Conservation (phyloP, 495 filamentous ascomycete species). For the Barbatosphaeria neglecta region DNA sequence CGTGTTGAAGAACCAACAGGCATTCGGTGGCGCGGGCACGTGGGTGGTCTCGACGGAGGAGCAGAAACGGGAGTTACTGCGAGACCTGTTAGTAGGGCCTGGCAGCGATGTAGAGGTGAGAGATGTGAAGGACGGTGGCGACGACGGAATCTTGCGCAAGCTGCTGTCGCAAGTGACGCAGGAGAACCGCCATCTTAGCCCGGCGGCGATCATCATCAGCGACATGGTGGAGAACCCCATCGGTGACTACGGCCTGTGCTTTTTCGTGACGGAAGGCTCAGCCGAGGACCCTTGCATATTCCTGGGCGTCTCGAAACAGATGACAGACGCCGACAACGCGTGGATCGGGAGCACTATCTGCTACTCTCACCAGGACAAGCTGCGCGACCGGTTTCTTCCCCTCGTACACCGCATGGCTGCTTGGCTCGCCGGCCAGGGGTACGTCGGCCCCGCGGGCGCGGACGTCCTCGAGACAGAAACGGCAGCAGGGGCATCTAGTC, state of each 20-base stretch:
- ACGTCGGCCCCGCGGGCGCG: slow-evolving; percentile 19
- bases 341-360: slow-evolving; percentile 20
- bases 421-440: slow-evolving; percentile 13
- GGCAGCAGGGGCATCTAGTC: neutral
- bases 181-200: slow-evolving; percentile 12
- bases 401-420: slow-evolving; percentile 10
- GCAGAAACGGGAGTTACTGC: slow-evolving; percentile 9
- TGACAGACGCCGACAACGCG: slow-evolving; percentile 10
- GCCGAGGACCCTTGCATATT: slow-evolving; percentile 6
- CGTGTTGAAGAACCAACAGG: slow-evolving; percentile 24
- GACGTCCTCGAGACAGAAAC: slow-evolving; percentile 16
- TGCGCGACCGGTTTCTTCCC: slow-evolving; percentile 9
- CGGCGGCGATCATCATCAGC: slow-evolving; percentile 12
- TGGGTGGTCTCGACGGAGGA: slow-evolving; percentile 11
- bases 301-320: slow-evolving; percentile 18
- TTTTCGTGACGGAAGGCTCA: slow-evolving; percentile 10
- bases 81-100: slow-evolving; percentile 4
- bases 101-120: neutral
- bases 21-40: slow-evolving; percentile 24
- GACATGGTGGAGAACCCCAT: slow-evolving; percentile 12
- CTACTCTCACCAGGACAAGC: slow-evolving; percentile 11
- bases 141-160: slow-evolving; percentile 10
- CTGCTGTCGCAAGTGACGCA: slow-evolving; percentile 13
- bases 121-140: neutral
- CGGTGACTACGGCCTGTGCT: slow-evolving; percentile 20